Base-by-base conservation (phyloP, 1,284 basidiomycete species). In the Nidula niveotomentosa region DNA sequence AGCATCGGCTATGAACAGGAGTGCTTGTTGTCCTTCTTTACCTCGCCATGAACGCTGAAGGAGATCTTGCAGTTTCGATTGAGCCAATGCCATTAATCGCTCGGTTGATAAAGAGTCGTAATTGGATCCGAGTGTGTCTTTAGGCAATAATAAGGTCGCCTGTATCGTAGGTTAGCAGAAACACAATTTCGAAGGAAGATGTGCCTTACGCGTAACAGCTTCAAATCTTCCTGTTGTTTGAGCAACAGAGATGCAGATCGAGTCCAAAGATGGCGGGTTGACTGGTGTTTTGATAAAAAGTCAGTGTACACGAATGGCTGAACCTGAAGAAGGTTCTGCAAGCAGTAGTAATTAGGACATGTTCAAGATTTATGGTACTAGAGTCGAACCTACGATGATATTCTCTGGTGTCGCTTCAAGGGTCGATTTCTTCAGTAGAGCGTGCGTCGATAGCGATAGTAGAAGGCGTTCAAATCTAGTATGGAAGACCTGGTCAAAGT, bases 371-470 rank as follows among this genome's bases (percentile, higher is more conserved):
- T n/a, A 41, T 41, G 36, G 5, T 37, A 17, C 10, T 17, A 41
- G 39, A 50, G n/a, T n/a, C 48, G 35, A 36, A 62, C 65, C 53
- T 61, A 68, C 64, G 56, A 48, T 63, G 54, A 62, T 61, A 45
- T 53, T 52, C 2, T 62, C 59, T 13, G 53, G 55, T 7, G 3
- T 43, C 6, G 54, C 37, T n/a, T 60, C 53, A 18, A 49, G n/a
- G 8, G n/a, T 39, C 0, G 61, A 58, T 18, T 49, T 43, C 53
- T 71, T 70, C 58, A 76, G 68, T 13, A 84, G 54, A 1, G 74
- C 76, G 60, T 83, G 79, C 3, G 77, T 83, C 0, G 81, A 82
- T 12, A 83, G 62, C 3, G 80, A 74, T 10, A 84, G 56, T 0
- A 83, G 52, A 41, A 84, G 60, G 3, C 76, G 71, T 58, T 82